phyloP scores from a whole-genome alignment of 2,329 filamentous ascomycete species.

The Epichloe coenophiala region DNA sequence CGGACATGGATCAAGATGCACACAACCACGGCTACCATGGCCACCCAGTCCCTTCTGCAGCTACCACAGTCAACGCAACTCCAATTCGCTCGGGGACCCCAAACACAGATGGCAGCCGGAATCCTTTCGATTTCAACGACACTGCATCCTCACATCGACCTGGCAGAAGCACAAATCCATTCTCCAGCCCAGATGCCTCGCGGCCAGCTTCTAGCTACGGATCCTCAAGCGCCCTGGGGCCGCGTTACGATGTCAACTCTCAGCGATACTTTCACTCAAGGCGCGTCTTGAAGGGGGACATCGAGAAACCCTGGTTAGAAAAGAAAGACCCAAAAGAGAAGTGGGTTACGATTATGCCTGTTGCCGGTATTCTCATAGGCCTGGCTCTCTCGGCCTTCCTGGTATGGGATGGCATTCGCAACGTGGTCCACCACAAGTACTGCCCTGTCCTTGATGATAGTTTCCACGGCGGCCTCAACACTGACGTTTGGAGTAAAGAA shows the following conservation, averaged over 20 bases:
- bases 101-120: constrained; percentile 25
- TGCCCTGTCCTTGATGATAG: constrained; percentile 54
- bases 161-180: constrained; percentile 26
- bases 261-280: constrained; percentile 60
- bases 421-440: constrained; percentile 63
- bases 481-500: constrained; percentile 58
- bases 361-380: constrained; percentile 58
- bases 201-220: constrained; percentile 34
- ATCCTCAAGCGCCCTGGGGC: constrained; percentile 26
- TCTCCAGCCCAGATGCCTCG: constrained; percentile 30
- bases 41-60: constrained; percentile 19
- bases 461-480: constrained; percentile 46
- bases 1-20: constrained; percentile 16
- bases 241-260: constrained; percentile 22
- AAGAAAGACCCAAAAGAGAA: constrained; percentile 67
- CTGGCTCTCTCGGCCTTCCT: constrained; percentile 55
- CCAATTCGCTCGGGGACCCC: constrained; percentile 29
- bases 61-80: constrained; percentile 24
- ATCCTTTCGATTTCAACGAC: constrained; percentile 28
- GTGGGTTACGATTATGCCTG: constrained; percentile 71
- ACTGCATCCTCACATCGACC: constrained; percentile 21
- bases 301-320: constrained; percentile 67
- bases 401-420: constrained; percentile 60
- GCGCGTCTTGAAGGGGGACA: constrained; percentile 55
- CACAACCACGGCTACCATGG: constrained; percentile 13